Evolutionary conservation across 2,329 filamentous ascomycete species (phyloP).

Genomic region (Aotearoamyces nothofagi): DNA sequence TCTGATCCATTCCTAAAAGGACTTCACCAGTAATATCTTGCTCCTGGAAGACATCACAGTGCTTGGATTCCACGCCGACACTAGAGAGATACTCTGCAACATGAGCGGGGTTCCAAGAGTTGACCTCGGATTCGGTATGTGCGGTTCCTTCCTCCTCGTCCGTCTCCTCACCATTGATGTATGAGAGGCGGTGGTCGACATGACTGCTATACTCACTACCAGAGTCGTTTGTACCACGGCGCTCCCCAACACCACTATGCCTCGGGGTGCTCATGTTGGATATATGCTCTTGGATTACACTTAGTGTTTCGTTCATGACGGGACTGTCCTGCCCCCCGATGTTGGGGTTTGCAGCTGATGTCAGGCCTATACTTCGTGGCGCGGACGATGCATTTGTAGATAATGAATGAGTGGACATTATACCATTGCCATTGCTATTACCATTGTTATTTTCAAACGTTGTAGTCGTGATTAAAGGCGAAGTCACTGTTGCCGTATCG

Average conservation of each 20-base stretch:
- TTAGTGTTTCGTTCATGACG: constrained; percentile 86
- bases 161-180: constrained; percentile 87
- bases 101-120: constrained; percentile 62
- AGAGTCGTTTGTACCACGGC: constrained; percentile 52
- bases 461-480: constrained; percentile 23
- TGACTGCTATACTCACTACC: constrained; percentile 83
- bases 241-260: constrained; percentile 26
- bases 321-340: constrained; percentile 43
- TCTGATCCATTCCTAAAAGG: constrained; percentile 85
- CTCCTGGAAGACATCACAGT: constrained; percentile 88
- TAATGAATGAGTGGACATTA: constrained; percentile 7
- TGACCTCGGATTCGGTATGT: constrained; percentile 62
- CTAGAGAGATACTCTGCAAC: constrained; percentile 85
- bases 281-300: constrained; percentile 94
- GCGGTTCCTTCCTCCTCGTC: constrained; percentile 73
- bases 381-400: constrained; percentile 20
- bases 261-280: constrained; percentile 57
- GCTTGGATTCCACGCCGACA: constrained; percentile 69
- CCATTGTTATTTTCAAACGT: too few relatives aligned
- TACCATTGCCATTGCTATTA: too few relatives aligned
- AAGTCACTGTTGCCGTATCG: constrained; percentile 18
- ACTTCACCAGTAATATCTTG: constrained; percentile 95
- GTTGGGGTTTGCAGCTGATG: constrained; percentile 30
- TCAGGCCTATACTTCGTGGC: constrained; percentile 21
- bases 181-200: constrained; percentile 63